phyloP scores from a whole-genome alignment of 1,284 basidiomycete genomes.

The Meripilus lineatus region DNA sequence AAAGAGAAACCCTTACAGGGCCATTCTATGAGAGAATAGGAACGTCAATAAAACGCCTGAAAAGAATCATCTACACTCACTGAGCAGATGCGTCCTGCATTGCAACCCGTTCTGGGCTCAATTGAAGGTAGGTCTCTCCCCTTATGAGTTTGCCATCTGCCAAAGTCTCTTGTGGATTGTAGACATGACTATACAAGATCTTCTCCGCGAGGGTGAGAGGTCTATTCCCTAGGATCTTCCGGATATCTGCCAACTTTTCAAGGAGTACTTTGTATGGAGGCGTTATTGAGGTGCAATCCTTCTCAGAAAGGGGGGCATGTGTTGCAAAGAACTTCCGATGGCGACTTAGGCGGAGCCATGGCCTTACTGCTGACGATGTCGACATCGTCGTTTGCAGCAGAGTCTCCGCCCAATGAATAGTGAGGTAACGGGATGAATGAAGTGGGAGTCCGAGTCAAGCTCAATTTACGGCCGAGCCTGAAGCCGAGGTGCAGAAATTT shows the following conservation, averaged over 20 bases:
- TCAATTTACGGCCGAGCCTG: too few relatives aligned
- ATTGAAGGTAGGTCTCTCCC: constrained; percentile 88
- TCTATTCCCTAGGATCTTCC: constrained; percentile 59
- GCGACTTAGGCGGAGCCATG: neutral
- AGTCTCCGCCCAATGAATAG: too few relatives aligned
- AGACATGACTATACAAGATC: constrained; percentile 93
- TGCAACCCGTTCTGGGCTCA: constrained; percentile 90
- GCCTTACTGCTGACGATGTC: neutral
- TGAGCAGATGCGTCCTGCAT: constrained; percentile 99
- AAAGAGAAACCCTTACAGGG: constrained; percentile 47
- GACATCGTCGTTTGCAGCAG: too few relatives aligned
- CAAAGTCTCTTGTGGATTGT: constrained; percentile 74
- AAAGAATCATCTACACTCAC: constrained; percentile 38
- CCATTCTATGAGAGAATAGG: constrained; percentile 47
- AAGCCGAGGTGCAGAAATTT: too few relatives aligned
- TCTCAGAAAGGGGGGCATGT: constrained; percentile 46
- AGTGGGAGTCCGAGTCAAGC: too few relatives aligned
- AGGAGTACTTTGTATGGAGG: constrained; percentile 85
- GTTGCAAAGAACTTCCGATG: constrained; percentile 46
- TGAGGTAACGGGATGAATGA: too few relatives aligned
- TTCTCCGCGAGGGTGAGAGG: constrained; percentile 95
- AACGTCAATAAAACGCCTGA: neutral
- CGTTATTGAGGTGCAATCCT: constrained; percentile 76
- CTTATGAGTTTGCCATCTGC: constrained; percentile 66
- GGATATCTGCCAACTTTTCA: constrained; percentile 71